These are phyloP conservation scores for Scedosporium minutisporum DNA, from an alignment of 2,329 filamentous ascomycete species.

Conservation along the genomic window DNA sequence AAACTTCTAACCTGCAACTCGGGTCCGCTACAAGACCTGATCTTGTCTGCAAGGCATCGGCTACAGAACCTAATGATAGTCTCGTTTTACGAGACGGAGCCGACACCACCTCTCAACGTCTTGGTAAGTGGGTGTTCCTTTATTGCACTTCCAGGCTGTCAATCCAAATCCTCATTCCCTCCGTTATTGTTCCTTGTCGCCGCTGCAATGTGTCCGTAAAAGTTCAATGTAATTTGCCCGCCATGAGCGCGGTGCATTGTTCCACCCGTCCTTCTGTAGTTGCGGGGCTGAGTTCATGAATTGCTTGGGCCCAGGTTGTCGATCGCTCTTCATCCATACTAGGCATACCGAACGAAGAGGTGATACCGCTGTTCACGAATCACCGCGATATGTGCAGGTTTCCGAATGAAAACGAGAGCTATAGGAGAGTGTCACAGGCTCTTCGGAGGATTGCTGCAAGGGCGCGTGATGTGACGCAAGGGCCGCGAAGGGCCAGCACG, in stretches of 20 bases:
- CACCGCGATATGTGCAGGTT: conserved; percentile 18
- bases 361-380: conserved; percentile 15
- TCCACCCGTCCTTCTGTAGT: background rate
- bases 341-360: conserved; percentile 13
- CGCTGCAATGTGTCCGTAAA: background rate
- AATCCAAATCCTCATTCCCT: background rate
- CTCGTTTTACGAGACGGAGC: conserved; percentile 14
- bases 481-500: background rate
- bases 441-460: conserved; percentile 11
- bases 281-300: background rate
- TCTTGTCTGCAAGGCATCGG: conserved; percentile 10
- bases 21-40: conserved; percentile 11
- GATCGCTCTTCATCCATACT: conserved; percentile 15
- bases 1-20: conserved; percentile 11
- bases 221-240: background rate
- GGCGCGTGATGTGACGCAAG: background rate
- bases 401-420: conserved; percentile 12
- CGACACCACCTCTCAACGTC: conserved; percentile 8
- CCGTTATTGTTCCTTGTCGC: too few species aligned
- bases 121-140: conserved; percentile 8
- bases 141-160: background rate
- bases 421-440: conserved; percentile 11
- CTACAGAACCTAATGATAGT: conserved; percentile 11
- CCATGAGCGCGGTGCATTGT: background rate
- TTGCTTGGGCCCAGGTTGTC: conserved; percentile 14